Base-by-base conservation (phyloP, 208 protist species). In the Trypanosoma avium region DNA sequence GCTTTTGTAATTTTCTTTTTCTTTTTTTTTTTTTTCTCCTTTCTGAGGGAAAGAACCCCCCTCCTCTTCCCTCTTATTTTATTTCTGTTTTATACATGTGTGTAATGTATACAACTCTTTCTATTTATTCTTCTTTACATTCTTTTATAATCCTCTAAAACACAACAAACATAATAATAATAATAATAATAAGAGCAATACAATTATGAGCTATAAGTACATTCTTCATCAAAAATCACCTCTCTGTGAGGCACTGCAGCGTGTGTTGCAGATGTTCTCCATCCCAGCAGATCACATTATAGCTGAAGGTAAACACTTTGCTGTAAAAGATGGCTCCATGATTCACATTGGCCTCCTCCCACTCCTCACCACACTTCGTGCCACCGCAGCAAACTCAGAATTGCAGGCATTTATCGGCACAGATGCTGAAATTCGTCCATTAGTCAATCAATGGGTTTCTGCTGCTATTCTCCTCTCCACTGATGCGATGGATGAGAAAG, bases 371-470 rank as follows among this genome's bases (percentile, higher is more conserved):
- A 30, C 50, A n/a, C 38, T 75, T 26, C 69, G 69, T 13, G 29
- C 7, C 0, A 62, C 30, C 22, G 42, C 53, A 36, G 8, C 22
- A 32, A 48, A 38, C 32, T 19, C 46, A 15, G 61, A 33, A 9
- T 60, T 75, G 29, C 7, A 10, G 3, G 59, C 47, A 24, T 75
- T 75, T 64, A 12, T 62, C 7, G 82, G 79, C 38, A 56, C 61
- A 3, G 61, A 73, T 30, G 26, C 70, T 10, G 61, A 74, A 42
- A 32, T 62, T 7, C 21, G 26, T 27, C 36, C 69, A 22, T 47
- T 84, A 53, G 65, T 90, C 12, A 86, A 86, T 63, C 83, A 90
- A 56, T 90, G 83, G 83, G 70, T 90, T 5, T 27, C 42, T 29
- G 70, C 47, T 4, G 80, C 79, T 15, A 22, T 74, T 6, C 66